Evolutionary conservation across 148 eudicot species (phyloP).

Genomic region (Chenopodium berlandieri): DNA sequence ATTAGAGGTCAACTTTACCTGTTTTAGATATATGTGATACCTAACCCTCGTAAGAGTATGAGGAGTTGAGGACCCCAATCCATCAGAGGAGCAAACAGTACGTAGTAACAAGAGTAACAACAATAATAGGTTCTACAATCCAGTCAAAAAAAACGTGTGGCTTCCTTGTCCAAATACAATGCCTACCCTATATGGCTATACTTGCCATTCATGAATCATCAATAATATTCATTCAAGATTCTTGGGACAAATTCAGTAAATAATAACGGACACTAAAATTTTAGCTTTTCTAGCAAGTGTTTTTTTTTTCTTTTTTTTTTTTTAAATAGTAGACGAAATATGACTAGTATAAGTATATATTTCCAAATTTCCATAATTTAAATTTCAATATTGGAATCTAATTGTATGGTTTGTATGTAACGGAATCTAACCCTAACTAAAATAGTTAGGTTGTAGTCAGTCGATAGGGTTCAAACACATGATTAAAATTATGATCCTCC

Average conservation of each 20-base stretch:
- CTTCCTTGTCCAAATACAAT: not conserved
- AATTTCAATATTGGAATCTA: not conserved
- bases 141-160: not conserved
- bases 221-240: not conserved
- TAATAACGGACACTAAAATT: not conserved
- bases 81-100: no score
- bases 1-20: no score
- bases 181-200: not conserved
- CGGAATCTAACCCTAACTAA: slow-evolving; percentile 22
- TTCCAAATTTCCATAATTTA: not conserved
- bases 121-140: not conserved
- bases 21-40: no score
- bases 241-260: not conserved
- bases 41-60: no score
- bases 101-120: not conserved
- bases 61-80: no score
- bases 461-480: not conserved
- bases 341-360: no score
- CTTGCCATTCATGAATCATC: not conserved
- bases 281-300: not conserved
- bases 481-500: not conserved
- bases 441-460: not conserved
- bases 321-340: no score
- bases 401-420: slow-evolving; percentile 20
- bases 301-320: no score